Evolutionary conservation across 2,329 filamentous ascomycete species (phyloP).

Genomic region (Paraphaeosphaeria minitans): DNA sequence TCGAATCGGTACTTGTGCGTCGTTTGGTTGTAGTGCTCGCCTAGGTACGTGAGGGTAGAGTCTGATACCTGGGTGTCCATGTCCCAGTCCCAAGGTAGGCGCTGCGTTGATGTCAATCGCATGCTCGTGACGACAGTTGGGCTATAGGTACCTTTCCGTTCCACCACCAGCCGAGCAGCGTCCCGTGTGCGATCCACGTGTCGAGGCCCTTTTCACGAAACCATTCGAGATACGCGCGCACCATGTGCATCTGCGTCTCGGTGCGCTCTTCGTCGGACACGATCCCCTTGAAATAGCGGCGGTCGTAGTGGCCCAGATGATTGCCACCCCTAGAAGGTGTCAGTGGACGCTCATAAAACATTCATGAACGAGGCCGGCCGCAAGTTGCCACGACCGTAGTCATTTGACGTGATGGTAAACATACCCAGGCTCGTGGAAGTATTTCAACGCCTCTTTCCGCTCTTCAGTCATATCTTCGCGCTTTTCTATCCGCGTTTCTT

Average conservation of each 20-base stretch:
- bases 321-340: conserved; percentile 48
- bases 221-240: conserved; percentile 73
- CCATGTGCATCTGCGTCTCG: conserved; percentile 69
- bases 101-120: conserved; percentile 48
- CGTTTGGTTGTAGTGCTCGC: conserved; percentile 70
- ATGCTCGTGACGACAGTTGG: background rate
- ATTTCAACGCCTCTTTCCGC: conserved; percentile 35
- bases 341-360: conserved; percentile 7
- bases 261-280: conserved; percentile 70
- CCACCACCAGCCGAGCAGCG: conserved; percentile 89
- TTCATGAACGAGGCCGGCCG: background rate
- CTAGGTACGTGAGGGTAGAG: conserved; percentile 69
- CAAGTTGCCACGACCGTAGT: background rate
- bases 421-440: conserved; percentile 48
- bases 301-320: conserved; percentile 74
- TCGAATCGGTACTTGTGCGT: conserved; percentile 53
- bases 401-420: conserved; percentile 13
- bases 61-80: conserved; percentile 79
- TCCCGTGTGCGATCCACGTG: conserved; percentile 87
- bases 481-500: background rate
- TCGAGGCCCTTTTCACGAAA: conserved; percentile 70
- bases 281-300: conserved; percentile 68
- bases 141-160: conserved; percentile 62
- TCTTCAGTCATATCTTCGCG: conserved; percentile 11
- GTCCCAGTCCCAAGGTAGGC: conserved; percentile 85